Evolutionary conservation across 2,329 filamentous ascomycete genomes (phyloP).

Genomic region (Tolypocladium inflatum): DNA sequence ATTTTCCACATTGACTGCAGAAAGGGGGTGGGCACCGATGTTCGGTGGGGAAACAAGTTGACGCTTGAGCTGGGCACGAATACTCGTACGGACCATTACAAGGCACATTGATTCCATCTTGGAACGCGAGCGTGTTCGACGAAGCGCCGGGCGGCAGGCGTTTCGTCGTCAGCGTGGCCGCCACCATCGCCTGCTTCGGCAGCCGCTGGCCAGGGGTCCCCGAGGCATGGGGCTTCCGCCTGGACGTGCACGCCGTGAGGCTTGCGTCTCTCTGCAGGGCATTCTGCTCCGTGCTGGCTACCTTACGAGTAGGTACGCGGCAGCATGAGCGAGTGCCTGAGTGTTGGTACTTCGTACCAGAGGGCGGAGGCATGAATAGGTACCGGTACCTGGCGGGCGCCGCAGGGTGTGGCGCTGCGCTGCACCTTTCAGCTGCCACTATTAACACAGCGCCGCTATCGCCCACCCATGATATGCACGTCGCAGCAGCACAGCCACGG

Average conservation of each 20-base stretch:
- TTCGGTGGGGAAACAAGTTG: background rate
- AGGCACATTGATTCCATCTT: background rate
- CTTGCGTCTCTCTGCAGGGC: background rate
- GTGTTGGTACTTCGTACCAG: background rate
- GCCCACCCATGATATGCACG: slow-evolving; percentile 1
- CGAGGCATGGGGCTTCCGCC: background rate
- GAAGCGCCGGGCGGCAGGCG: slow-evolving; percentile 3
- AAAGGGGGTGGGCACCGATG: background rate
- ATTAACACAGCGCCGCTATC: background rate
- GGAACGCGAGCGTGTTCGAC: slow-evolving; percentile 3
- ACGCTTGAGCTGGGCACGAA: background rate
- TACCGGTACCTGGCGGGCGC: background rate
- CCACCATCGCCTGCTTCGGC: background rate
- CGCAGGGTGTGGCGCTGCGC: slow-evolving; percentile 2
- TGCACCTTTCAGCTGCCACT: slow-evolving; percentile 5
- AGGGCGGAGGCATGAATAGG: background rate
- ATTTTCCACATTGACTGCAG: background rate
- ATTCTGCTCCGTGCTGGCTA: background rate
- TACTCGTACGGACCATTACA: too few species aligned
- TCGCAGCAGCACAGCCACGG: slow-evolving; percentile 4
- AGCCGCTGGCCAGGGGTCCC: background rate
- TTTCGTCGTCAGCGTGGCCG: background rate
- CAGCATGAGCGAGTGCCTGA: background rate
- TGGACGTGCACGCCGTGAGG: background rate
- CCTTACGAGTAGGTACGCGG: too few species aligned